Evolutionary conservation across 495 filamentous ascomycete species (phyloP).

Genomic region (Hypoxylon rickii): DNA sequence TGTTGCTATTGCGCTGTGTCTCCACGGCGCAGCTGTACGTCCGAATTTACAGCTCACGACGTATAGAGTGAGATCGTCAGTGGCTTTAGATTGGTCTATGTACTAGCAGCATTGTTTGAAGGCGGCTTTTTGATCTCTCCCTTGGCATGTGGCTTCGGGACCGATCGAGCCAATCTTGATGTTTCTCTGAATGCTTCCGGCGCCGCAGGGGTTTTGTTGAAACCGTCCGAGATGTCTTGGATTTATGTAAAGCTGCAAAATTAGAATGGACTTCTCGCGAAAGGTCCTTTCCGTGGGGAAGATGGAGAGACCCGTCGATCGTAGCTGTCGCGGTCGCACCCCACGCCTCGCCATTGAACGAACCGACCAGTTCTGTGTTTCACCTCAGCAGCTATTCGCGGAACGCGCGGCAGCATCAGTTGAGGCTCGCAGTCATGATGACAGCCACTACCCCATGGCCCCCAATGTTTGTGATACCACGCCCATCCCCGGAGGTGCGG

Average conservation of each 20-base stretch:
- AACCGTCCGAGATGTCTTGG: conserved; percentile 9
- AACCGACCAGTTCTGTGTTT: neutral
- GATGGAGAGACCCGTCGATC: conserved; percentile 13
- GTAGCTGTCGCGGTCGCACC: conserved; percentile 11
- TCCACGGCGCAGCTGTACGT: conserved; percentile 26
- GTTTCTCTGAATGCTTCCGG: conserved; percentile 21
- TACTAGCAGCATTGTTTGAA: conserved; percentile 25
- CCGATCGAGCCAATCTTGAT: conserved; percentile 27
- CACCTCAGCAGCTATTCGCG: conserved; percentile 1
- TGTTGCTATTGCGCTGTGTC: conserved; percentile 12
- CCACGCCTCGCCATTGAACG: conserved; percentile 8
- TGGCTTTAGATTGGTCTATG: conserved; percentile 31
- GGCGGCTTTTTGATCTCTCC: conserved; percentile 6
- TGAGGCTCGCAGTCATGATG: conserved; percentile 20
- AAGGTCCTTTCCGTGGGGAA: conserved; percentile 11
- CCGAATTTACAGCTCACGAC: conserved; percentile 19
- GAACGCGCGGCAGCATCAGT: conserved; percentile 16
- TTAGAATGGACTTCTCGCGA: conserved; percentile 17
- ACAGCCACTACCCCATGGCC: conserved; percentile 7
- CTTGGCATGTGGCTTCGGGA: conserved; percentile 31
- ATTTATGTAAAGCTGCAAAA: conserved; percentile 20
- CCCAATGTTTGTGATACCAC: conserved; percentile 18
- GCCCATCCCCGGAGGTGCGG: conserved; percentile 16
- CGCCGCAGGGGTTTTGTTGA: conserved; percentile 13
- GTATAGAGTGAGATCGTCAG: conserved; percentile 29